Evolutionary conservation across 768 basidiomycete species (phyloP), one percentile per base, ranked within the genome.

Genomic region (Lactarius hengduanensis): DNA sequence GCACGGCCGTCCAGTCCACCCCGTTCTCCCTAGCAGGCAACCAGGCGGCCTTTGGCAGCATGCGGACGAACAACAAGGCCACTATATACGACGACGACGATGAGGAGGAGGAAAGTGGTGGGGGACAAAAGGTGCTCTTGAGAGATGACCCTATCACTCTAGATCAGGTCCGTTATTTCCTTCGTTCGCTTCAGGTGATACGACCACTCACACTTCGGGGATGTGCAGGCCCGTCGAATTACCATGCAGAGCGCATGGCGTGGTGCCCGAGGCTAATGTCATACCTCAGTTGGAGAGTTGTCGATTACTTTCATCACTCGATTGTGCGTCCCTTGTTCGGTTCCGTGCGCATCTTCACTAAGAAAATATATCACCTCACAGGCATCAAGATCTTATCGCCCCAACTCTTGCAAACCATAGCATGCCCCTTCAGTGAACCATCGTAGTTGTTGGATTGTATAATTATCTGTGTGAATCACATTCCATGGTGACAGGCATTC

Each of bases 161-260:
- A 66, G 96, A 98, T 70, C 96, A 98, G 84, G 94, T 94, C 71
- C 32, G 82, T 30, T 53, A 34, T 9, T 38, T 22, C 55, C 34
- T 34, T 65, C 22, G n/a, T 10, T 38, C 72, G 30, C 26, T 67
- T 36, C 67, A n/a, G 20, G 43, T 62, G 41, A 58, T 40, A 63
- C 45, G 20, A 18, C 57, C 40, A 15, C 57, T 67, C 34, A 61
- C 43, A 64, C 55, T 4, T 26, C 32, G 47, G 34, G 41, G 34
- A 36, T 32, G 40, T 60, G 22, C 66, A 92, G 90, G 92, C 92
- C 5, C 84, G 86, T 69, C 86, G 92, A 56, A 94, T 94, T 70
- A 86, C 92, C 20, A 84, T 94, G 86, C 92, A 94, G 76, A 94
- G 92, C 69, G 92, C 92, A 53, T 94, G 92, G 92, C 84, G 92